These are phyloP conservation scores for Debaryomycetaceae sp. DNA, from an alignment of 1,139 yeast genomes.

Conservation along the genomic window DNA sequence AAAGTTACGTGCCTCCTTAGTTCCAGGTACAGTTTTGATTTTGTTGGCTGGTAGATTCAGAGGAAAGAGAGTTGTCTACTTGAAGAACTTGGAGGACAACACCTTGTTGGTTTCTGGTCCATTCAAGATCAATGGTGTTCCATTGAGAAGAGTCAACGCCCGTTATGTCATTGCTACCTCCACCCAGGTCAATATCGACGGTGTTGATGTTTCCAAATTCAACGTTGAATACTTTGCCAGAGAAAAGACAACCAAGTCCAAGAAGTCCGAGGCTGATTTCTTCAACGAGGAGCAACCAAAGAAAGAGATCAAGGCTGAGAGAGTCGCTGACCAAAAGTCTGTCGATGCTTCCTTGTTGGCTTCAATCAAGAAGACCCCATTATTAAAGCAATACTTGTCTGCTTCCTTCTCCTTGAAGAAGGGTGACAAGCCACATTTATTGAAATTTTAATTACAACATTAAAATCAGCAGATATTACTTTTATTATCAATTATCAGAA, in stretches of 20 bases:
- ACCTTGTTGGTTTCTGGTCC: slow-evolving; percentile 98
- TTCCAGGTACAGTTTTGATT: slow-evolving; percentile 98
- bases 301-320: slow-evolving; percentile 89
- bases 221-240: slow-evolving; percentile 96
- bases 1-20: slow-evolving; percentile 94
- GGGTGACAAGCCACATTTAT: slow-evolving; percentile 99
- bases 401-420: slow-evolving; percentile 95
- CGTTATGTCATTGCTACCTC: slow-evolving; percentile 99
- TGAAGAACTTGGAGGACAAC: slow-evolving; percentile 98
- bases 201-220: slow-evolving; percentile 89
- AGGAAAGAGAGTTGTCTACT: slow-evolving; percentile 99
- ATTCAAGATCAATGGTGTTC: slow-evolving; percentile 99
- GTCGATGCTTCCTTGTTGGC: slow-evolving; percentile 93
- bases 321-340: slow-evolving; percentile 96
- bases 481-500: slow-evolving; percentile 9
- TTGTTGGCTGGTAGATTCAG: slow-evolving; percentile 99
- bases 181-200: slow-evolving; percentile 77
- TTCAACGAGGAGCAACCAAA: slow-evolving; percentile 85
- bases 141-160: slow-evolving; percentile 98
- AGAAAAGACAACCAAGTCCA: slow-evolving; percentile 78
- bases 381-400: slow-evolving; percentile 96
- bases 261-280: slow-evolving; percentile 92
- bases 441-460: slow-evolving; percentile 72
- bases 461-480: slow-evolving; percentile 9
- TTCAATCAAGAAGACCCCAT: slow-evolving; percentile 96